A percentile compares a stretch with the other conserved stretches of the same genome.
phyloP scores from a whole-genome alignment of 495 filamentous ascomycete genomes.

The Letharia lupina region DNA sequence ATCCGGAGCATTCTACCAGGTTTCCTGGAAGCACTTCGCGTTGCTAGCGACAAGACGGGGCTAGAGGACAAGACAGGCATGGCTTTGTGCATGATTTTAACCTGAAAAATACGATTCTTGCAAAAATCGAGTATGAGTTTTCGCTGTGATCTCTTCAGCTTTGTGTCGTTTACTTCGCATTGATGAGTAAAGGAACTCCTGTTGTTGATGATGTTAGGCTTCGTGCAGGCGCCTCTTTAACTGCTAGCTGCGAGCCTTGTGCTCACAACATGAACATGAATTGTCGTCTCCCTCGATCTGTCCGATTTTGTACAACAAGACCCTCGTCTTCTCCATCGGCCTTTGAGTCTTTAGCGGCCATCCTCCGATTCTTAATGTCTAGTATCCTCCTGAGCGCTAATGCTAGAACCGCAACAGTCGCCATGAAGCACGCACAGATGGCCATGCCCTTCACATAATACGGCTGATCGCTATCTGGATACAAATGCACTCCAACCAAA shows the following conservation, averaged over 20 bases:
- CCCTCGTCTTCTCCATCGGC: constrained; percentile 23
- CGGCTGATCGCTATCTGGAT: constrained; percentile 47
- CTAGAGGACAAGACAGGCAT: constrained; percentile 15
- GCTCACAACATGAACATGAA: constrained; percentile 13
- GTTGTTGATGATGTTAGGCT: neutral
- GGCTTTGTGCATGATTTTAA: constrained; percentile 15
- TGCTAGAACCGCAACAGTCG: constrained; percentile 40
- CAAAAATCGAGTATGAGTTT: constrained; percentile 19
- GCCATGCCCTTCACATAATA: constrained; percentile 53
- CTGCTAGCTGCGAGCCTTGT: neutral
- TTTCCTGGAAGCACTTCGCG: constrained; percentile 11
- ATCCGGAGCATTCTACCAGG: constrained; percentile 14
- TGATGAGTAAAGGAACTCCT: neutral
- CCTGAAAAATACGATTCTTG: constrained; percentile 6
- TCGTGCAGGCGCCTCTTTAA: neutral
- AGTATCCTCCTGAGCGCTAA: constrained; percentile 41
- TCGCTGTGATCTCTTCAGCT: neutral
- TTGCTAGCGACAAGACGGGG: constrained; percentile 14
- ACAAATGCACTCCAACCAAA: constrained; percentile 52
- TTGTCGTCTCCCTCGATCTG: neutral
- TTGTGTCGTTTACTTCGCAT: neutral
- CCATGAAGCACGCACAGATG: constrained; percentile 52
- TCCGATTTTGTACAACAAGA: constrained; percentile 14
- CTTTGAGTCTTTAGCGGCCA: neutral
- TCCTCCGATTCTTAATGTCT: constrained; percentile 34